Base-by-base conservation (phyloP, 176 grass and related monocot genomes). In the Canna indica region DNA sequence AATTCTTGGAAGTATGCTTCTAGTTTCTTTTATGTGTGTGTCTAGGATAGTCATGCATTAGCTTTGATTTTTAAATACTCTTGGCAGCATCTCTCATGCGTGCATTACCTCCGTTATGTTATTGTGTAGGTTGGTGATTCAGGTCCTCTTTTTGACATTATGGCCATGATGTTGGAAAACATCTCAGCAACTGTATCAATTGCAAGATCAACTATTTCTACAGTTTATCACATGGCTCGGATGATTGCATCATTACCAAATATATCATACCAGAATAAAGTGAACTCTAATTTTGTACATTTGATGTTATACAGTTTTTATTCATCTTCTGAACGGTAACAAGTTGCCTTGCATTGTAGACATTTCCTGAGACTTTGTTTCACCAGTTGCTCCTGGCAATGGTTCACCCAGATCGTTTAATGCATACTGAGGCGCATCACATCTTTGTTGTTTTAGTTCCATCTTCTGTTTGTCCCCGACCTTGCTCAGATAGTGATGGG, bases 401-500 rank as follows among this genome's bases (percentile, higher is more conserved):
- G 93, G 67, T 84, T 67, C 90, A 91, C 75, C 93, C 93, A 52
- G 93, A 96, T 69, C 82, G 81, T 58, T 85, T 91, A 77, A 87
- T 81, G 73, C 81, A 85, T 88, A 67, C 91, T 59, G 88, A 81
- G 47, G 88, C 88, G 53, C 93, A 97, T 74, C 76, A 75, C 34
- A 85, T 97, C 56, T 97, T 97, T 65, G 79, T 97, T 50, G 84
- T 97, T 80, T 83, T 97, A 78, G 93, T 97, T 82, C 93, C 93
- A 30, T 90, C 93, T 53, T 97, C 88, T 74, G 86, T 97, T 4
- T 79, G 82, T 72, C 93, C 93, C 16, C 75, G 59, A 73, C 80
- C 83, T 26, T 80, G 56, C n/a, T n/a, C n/a, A n/a, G n/a, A n/a
- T 41, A 77, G 38, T 66, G 80, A 57, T 16, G 36, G 7, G 42